These are phyloP conservation scores for Colletotrichum plurivorum DNA, from an alignment of 2,329 filamentous ascomycete genomes.

Conservation along the genomic window DNA sequence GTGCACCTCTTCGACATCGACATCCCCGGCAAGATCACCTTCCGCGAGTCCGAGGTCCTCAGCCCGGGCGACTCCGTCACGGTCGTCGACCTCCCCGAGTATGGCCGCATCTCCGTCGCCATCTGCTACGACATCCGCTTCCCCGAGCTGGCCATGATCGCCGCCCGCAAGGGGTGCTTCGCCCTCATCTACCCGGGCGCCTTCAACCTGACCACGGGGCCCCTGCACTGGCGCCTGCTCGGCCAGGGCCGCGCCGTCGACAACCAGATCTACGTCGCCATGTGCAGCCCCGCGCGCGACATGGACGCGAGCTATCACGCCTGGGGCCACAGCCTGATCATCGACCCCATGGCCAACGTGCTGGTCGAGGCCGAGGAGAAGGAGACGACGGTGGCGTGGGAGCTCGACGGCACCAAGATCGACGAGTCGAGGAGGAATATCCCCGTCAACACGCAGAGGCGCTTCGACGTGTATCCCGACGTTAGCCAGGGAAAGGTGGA, in stretches of 20 bases:
- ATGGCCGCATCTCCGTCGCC: constrained; percentile 87
- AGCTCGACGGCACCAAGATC: constrained; percentile 78
- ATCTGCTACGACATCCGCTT: constrained; percentile 99
- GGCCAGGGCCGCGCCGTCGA: constrained; percentile 89
- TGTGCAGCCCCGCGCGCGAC: constrained; percentile 93
- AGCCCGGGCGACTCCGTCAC: constrained; percentile 88
- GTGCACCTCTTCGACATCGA: constrained; percentile 98
- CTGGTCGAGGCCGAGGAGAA: constrained; percentile 82
- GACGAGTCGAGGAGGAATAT: constrained; percentile 85
- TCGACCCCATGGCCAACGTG: constrained; percentile 89
- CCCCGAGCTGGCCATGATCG: constrained; percentile 91
- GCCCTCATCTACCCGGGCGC: constrained; percentile 94
- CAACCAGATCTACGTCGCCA: constrained; percentile 92
- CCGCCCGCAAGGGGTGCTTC: constrained; percentile 88
- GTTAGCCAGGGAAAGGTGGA: constrained; percentile 65
- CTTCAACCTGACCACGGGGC: constrained; percentile 94
- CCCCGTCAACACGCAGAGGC: constrained; percentile 84
- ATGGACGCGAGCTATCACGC: constrained; percentile 84
- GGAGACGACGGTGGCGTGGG: constrained; percentile 82
- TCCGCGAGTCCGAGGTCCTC: constrained; percentile 91
- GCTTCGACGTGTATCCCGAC: constrained; percentile 97
- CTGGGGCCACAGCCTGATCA: constrained; percentile 91
- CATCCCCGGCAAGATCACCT: constrained; percentile 94
- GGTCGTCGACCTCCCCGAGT: constrained; percentile 87
- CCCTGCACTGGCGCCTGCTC: constrained; percentile 90